phyloP scores from a whole-genome alignment of 345 rosid genomes.

The Gossypium mustelinum region DNA sequence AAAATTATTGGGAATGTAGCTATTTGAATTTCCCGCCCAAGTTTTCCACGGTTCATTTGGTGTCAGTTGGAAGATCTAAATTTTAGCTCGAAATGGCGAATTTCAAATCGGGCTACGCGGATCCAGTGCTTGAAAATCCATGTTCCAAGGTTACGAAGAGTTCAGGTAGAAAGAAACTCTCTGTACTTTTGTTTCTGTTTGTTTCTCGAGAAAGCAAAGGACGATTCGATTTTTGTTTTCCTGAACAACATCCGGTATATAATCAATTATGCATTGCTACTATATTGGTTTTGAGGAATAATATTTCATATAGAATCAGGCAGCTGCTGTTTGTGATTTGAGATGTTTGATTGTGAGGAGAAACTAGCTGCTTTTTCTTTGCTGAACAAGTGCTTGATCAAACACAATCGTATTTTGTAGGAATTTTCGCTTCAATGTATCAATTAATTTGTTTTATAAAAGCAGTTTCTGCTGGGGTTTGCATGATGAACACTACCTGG shows the following conservation, averaged over 20 bases:
- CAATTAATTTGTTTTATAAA: neutral
- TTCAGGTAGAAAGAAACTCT: conserved; percentile 18
- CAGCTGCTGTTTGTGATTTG: neutral
- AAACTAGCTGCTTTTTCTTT: neutral
- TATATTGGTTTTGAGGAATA: neutral
- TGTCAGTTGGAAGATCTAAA: neutral
- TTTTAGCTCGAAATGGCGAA: conserved; percentile 19
- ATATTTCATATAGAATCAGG: neutral
- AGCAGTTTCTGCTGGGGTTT: conserved; percentile 55
- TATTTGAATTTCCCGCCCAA: conserved; percentile 1
- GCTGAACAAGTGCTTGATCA: no score
- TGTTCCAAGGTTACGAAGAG: neutral
- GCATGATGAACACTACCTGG: conserved; percentile 83
- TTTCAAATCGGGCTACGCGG: conserved; percentile 15
- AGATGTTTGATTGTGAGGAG: neutral
- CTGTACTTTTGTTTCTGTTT: neutral
- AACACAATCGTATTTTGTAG: no score
- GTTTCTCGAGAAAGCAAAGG: neutral
- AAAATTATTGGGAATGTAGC: neutral
- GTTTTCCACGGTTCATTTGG: neutral
- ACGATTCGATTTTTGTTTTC: neutral
- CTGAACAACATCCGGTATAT: neutral
- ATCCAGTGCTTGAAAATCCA: conserved; percentile 19
- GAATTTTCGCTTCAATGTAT: neutral
- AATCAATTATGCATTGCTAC: neutral